Evolutionary conservation across 1,284 basidiomycete species (phyloP).

Genomic region (Melampsora larici-populina): DNA sequence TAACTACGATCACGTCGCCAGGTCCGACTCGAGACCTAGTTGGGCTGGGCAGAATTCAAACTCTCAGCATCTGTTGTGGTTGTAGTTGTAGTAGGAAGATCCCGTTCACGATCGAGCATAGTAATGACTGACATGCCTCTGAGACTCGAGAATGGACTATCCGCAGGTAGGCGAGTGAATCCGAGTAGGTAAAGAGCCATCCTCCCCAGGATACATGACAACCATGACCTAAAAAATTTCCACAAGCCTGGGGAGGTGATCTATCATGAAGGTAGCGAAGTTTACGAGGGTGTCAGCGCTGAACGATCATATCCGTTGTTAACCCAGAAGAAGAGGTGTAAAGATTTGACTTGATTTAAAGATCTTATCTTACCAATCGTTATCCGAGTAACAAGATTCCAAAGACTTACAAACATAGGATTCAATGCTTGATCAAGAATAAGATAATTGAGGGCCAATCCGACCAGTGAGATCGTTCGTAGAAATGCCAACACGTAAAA

Average conservation of each 20-base stretch:
- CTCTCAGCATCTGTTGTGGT: neutral
- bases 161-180: slow-evolving; percentile 21
- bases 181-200: slow-evolving; percentile 34
- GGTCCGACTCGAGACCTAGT: slow-evolving; percentile 3
- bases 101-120: too few relatives aligned
- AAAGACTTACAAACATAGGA: neutral
- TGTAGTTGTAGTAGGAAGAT: neutral
- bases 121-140: slow-evolving; percentile 1
- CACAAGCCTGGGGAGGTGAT: slow-evolving; percentile 12
- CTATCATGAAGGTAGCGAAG: neutral
- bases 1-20: slow-evolving; percentile 32
- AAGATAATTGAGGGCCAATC: slow-evolving; percentile 1
- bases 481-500: slow-evolving; percentile 20
- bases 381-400: neutral
- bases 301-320: neutral
- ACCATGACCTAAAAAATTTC: slow-evolving; percentile 12
- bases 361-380: neutral
- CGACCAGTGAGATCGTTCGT: slow-evolving; percentile 17
- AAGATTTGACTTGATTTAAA: neutral
- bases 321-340: neutral
- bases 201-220: slow-evolving; percentile 7
- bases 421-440: slow-evolving; percentile 10
- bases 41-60: slow-evolving; percentile 6
- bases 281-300: neutral
- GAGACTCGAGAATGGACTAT: slow-evolving; percentile 22